A percentile compares a stretch with the other conserved stretches of the same genome.
phyloP scores from a whole-genome alignment of 352 stramenopile species.

The Phytophthora idaei region DNA sequence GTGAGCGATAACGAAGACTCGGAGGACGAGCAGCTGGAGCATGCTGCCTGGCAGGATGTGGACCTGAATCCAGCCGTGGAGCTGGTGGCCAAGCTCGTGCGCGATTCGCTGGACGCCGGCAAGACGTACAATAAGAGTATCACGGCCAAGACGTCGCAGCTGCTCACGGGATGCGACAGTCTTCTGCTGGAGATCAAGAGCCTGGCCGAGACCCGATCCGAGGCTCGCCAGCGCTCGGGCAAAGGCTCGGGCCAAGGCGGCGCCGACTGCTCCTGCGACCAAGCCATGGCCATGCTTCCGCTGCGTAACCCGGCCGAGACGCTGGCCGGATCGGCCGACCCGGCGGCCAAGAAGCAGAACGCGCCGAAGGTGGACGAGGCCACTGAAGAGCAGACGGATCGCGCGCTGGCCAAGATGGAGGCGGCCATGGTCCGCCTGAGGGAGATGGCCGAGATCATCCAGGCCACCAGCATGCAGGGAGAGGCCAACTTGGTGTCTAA shows the following conservation, averaged over 20 bases:
- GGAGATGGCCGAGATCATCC: constrained; percentile 81
- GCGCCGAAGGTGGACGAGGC: constrained; percentile 50
- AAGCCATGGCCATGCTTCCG: constrained; percentile 71
- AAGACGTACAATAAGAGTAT: constrained; percentile 90
- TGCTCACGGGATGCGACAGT: constrained; percentile 78
- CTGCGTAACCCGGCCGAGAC: constrained; percentile 31
- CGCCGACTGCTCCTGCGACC: constrained; percentile 56
- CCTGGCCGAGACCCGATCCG: constrained; percentile 60
- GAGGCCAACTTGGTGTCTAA: constrained; percentile 83
- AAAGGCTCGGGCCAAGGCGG: constrained; percentile 40
- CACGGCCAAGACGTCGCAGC: constrained; percentile 77
- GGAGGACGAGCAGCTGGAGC: constrained; percentile 82
- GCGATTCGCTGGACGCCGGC: constrained; percentile 72
- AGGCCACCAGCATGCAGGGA: constrained; percentile 85
- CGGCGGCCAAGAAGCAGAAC: constrained; percentile 12
- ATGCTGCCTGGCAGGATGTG: constrained; percentile 79
- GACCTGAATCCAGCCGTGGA: constrained; percentile 85
- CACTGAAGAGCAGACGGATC: constrained; percentile 82
- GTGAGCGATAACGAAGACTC: constrained; percentile 83
- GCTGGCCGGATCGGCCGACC: constrained; percentile 16
- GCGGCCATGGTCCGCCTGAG: constrained; percentile 68
- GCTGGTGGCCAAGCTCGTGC: constrained; percentile 63
- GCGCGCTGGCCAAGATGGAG: constrained; percentile 77
- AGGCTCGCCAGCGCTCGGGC: constrained; percentile 48
- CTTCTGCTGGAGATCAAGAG: constrained; percentile 81